Evolutionary conservation across 768 basidiomycete species (phyloP), one percentile per base, ranked within the genome.

Genomic region (Gyrodon lividus): DNA sequence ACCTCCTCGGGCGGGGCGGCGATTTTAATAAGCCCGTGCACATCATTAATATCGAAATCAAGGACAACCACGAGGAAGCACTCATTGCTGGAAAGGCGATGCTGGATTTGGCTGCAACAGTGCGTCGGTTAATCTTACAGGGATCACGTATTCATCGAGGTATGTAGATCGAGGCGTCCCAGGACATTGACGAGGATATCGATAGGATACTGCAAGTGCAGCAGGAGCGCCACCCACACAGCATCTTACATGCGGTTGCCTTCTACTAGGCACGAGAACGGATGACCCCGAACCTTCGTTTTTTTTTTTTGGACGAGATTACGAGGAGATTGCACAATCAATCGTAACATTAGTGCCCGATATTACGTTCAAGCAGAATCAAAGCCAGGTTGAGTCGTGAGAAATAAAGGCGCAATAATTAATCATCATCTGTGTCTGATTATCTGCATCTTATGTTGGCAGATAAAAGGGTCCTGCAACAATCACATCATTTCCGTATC

Each of bases 11-110:
- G 28, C 81, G 92, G 58, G 94, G 93, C 24, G 92, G 97, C 4
- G 95, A 98, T 51, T 86, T 84, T 64, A 98, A 93, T 73, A 86
- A 86, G 54, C 89, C 95, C 2, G 93, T 98, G 16, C 97, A 99
- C 69, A 70, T 99, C 38, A 91, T 99, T 63, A 99, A 99, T 70
- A 82, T 98, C 54, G 97, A 99, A 66, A 98, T 98, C 71, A 97
- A 91, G 74, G 97, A 99, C 71, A 98, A 97, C 64, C 95, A 98
- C 61, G 97, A 98, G 77, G 97, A 99, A 70, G 97, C 97, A 0
- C 76, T 89, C 42, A 92, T 98, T 57, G 97, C 97, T 22, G 96
- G 97, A 16, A 91, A 86, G 68, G 94, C 96, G 2, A 94, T 98
- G 66, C 75, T 98, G 24, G 95, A 96, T 62, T 75, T 99, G 19